Conservation (phyloP, 176 grass and related monocot species). For the Carex parvula region DNA sequence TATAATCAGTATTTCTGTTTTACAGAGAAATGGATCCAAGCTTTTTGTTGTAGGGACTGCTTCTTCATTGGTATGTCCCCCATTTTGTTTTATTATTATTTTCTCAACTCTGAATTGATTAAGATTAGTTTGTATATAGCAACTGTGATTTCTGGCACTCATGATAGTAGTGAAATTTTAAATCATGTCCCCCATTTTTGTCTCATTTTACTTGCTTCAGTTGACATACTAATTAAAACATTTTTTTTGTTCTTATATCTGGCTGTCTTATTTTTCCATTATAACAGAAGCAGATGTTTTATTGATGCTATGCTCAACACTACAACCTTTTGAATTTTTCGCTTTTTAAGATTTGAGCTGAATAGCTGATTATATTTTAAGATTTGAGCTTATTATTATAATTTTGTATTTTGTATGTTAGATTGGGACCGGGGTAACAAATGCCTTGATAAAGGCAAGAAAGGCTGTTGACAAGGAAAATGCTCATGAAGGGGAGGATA, state of each 20-base stretch:
- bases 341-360: neutral
- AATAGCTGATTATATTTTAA: neutral
- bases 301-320: neutral
- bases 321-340: neutral
- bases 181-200: neutral
- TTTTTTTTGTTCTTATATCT: neutral
- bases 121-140: neutral
- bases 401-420: constrained; percentile 38
- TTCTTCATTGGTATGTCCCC: constrained; percentile 77
- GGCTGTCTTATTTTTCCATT: neutral
- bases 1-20: constrained; percentile 22
- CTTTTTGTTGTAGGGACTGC: constrained; percentile 86
- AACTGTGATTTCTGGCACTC: neutral
- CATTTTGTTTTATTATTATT: neutral
- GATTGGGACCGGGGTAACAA: constrained; percentile 79
- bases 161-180: neutral
- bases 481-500: constrained; percentile 56
- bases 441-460: constrained; percentile 85
- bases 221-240: neutral
- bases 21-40: constrained; percentile 91
- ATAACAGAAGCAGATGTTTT: neutral
- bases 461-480: constrained; percentile 55
- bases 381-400: constrained; percentile 19
- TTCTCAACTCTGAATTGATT: neutral
- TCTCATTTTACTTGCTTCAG: neutral